phyloP scores from a whole-genome alignment of 495 filamentous ascomycete genomes.

The Penicillium angulare region DNA sequence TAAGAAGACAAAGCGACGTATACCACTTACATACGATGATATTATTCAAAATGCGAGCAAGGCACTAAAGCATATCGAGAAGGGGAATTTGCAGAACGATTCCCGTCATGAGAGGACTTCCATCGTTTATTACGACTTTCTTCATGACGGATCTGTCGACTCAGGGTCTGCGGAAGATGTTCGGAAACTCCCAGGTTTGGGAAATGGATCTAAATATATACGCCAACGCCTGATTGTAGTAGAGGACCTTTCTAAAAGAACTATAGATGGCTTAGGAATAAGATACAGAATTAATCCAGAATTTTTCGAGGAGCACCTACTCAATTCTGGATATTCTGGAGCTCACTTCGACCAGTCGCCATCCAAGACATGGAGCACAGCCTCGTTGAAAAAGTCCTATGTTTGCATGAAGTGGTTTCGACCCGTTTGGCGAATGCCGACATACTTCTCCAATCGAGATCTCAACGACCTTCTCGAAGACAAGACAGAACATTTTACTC shows the following conservation, averaged over 20 bases:
- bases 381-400: conserved; percentile 8
- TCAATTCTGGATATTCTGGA: conserved; percentile 11
- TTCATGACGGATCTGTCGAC: background rate
- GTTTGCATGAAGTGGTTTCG: conserved; percentile 11
- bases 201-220: background rate
- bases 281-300: conserved; percentile 14
- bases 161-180: background rate
- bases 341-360: conserved; percentile 2
- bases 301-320: conserved; percentile 17
- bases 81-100: background rate
- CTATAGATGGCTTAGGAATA: conserved; percentile 5
- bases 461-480: conserved; percentile 2
- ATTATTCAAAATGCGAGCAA: conserved; percentile 7
- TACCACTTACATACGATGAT: background rate
- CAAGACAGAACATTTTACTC: conserved; percentile 4
- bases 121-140: conserved; percentile 10
- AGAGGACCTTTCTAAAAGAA: conserved; percentile 10
- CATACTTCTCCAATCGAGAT: conserved; percentile 6
- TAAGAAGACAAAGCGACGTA: background rate
- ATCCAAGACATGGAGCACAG: conserved; percentile 8
- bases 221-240: conserved; percentile 9
- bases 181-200: background rate
- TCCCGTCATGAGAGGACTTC: conserved; percentile 5
- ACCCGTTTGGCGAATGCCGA: conserved; percentile 11
- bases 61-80: conserved; percentile 9